Evolutionary conservation across 73 alveolate genomes (phyloP).

Genomic region (Effrenium voratum): DNA sequence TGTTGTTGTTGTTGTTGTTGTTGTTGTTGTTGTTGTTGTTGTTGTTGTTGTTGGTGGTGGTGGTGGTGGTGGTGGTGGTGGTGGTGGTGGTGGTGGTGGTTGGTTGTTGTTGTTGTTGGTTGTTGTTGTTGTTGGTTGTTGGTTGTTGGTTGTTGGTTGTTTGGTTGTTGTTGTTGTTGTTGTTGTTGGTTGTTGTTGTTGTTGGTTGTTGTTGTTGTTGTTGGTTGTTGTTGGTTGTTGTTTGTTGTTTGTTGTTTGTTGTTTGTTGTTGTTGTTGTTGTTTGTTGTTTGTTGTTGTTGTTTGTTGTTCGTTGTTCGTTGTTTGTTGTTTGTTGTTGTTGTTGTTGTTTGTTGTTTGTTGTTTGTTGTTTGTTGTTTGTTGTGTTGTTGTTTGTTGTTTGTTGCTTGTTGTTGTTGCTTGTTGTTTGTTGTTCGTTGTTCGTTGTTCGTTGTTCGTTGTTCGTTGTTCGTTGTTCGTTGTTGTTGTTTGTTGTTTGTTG

Average conservation of each 20-base stretch:
- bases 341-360: not conserved
- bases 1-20: not conserved
- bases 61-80: constrained; percentile 1
- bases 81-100: not conserved
- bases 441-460: not conserved
- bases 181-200: no score
- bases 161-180: no score
- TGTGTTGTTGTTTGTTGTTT: not conserved
- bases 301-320: no score
- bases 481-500: no score
- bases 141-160: no score
- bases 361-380: not conserved
- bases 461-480: not conserved
- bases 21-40: not conserved
- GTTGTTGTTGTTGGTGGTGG: not conserved
- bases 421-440: not conserved
- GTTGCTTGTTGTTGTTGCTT: not conserved
- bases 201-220: no score
- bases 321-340: not conserved
- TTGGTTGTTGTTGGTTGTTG: no score
- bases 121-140: not conserved
- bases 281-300: not conserved
- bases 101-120: not conserved
- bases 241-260: not conserved
- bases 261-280: not conserved